A percentile compares a stretch with the other conserved stretches of the same genome.
Evolutionary conservation across 805 yeast genomes (phyloP).

Genomic region (Hanseniaspora osmophila): DNA sequence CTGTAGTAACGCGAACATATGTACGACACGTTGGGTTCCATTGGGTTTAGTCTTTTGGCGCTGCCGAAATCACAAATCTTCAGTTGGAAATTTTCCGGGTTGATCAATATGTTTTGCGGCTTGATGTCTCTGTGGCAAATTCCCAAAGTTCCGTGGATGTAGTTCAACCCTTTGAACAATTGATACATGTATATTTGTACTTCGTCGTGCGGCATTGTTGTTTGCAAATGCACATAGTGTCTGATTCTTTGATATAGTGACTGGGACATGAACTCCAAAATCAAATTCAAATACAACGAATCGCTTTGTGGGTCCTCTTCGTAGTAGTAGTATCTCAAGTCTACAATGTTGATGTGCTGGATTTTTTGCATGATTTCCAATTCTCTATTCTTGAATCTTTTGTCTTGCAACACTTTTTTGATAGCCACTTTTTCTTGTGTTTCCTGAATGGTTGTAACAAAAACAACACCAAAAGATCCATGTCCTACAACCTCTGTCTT

Average conservation of each 20-base stretch:
- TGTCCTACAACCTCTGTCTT: slow-evolving; percentile 90
- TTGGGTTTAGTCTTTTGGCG: slow-evolving; percentile 79
- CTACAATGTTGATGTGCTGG: slow-evolving; percentile 76
- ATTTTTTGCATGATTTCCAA: slow-evolving; percentile 87
- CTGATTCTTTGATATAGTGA: slow-evolving; percentile 84
- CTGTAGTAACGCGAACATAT: slow-evolving; percentile 93
- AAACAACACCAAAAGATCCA: slow-evolving; percentile 98
- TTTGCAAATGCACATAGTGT: slow-evolving; percentile 54
- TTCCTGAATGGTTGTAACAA: slow-evolving; percentile 66
- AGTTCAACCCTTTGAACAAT: slow-evolving; percentile 61
- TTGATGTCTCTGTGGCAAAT: slow-evolving; percentile 91
- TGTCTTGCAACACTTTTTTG: slow-evolving; percentile 92
- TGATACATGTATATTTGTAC: slow-evolving; percentile 75
- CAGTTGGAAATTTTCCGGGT: slow-evolving; percentile 70
- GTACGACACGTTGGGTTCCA: slow-evolving; percentile 89
- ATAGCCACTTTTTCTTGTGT: slow-evolving; percentile 77
- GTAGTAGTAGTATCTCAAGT: slow-evolving; percentile 75
- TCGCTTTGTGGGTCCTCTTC: slow-evolving; percentile 43
- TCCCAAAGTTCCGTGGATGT: slow-evolving; percentile 59
- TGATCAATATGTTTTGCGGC: slow-evolving; percentile 79
- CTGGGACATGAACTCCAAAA: slow-evolving; percentile 89
- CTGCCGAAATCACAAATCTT: slow-evolving; percentile 94
- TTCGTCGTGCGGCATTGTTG: slow-evolving; percentile 78
- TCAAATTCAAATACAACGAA: slow-evolving; percentile 76
- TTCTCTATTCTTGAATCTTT: slow-evolving; percentile 86